These are phyloP conservation scores for Luffa acutangula DNA, from an alignment of 306 rosid genomes.

Conservation along the genomic window DNA sequence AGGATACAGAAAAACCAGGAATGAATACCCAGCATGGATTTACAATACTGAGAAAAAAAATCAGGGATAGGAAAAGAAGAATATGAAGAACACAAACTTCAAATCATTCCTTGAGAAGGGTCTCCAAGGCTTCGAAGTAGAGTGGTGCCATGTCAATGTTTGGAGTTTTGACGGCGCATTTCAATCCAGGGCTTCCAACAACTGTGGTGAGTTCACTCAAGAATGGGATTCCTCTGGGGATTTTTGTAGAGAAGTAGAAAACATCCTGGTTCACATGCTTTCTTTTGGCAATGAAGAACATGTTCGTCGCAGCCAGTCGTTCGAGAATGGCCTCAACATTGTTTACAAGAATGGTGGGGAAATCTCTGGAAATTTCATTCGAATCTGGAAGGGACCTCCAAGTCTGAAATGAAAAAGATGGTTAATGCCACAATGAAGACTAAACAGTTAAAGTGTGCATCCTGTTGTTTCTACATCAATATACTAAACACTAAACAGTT, in stretches of 20 bases:
- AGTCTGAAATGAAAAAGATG: conserved; percentile 38
- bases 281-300: conserved; percentile 91
- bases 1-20: neutral
- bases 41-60: neutral
- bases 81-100: neutral
- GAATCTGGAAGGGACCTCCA: conserved; percentile 99
- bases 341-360: conserved; percentile 44
- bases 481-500: neutral
- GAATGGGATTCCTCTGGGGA: conserved; percentile 73
- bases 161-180: conserved; percentile 92
- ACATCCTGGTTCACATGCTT: conserved; percentile 90
- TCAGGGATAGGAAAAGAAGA: neutral
- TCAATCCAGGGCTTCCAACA: conserved; percentile 62
- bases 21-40: conserved; percentile 4
- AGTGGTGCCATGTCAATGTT: conserved; percentile 69
- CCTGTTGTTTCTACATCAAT: neutral
- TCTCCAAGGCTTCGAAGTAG: conserved; percentile 75
- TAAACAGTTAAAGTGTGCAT: neutral
- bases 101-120: conserved; percentile 52
- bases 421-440: neutral
- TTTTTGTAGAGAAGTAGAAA: conserved; percentile 81
- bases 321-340: conserved; percentile 55
- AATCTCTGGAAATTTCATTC: conserved; percentile 79
- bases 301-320: conserved; percentile 53
- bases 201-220: conserved; percentile 68